Percentiles rank a stretch among this genome's conserved stretches.
These are phyloP conservation scores for Phaeosphaeria sp. DNA, from an alignment of 2,329 filamentous ascomycete genomes.

Conservation along the genomic window DNA sequence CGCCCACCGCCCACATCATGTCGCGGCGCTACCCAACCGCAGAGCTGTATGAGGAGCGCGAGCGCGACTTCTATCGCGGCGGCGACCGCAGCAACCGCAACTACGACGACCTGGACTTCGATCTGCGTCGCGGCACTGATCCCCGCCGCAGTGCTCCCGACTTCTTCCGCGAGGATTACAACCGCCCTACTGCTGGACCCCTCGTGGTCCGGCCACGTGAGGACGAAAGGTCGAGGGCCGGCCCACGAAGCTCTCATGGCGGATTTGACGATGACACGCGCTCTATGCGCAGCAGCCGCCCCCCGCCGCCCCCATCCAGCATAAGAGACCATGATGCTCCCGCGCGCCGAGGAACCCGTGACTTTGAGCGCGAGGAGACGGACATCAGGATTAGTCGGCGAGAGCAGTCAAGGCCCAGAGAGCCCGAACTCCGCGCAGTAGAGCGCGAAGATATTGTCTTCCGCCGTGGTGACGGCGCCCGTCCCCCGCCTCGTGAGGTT, in stretches of 20 bases:
- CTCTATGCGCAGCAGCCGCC: conserved; percentile 40
- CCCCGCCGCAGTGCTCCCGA: conserved; percentile 55
- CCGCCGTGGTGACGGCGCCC: conserved; percentile 50
- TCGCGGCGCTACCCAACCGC: conserved; percentile 55
- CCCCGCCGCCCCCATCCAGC: conserved; percentile 33
- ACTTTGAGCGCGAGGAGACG: conserved; percentile 42
- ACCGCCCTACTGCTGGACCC: conserved; percentile 54
- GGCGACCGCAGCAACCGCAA: conserved; percentile 49
- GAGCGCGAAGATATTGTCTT: conserved; percentile 53
- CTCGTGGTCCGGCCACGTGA: conserved; percentile 55
- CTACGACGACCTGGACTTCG: conserved; percentile 59
- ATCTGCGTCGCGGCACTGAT: conserved; percentile 48
- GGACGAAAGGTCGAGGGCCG: conserved; percentile 44
- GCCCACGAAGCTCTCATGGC: conserved; percentile 39
- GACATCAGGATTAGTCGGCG: conserved; percentile 45
- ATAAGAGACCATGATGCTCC: conserved; percentile 40
- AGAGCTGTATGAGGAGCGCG: conserved; percentile 57
- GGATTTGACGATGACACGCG: conserved; percentile 51
- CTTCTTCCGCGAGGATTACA: conserved; percentile 58
- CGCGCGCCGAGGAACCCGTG: conserved; percentile 38
- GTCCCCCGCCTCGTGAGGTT: conserved; percentile 41
- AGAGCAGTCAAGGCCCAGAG: conserved; percentile 43
- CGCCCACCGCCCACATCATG: conserved; percentile 26
- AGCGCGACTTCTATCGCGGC: conserved; percentile 57
- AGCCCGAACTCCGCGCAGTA: conserved; percentile 39